Evolutionary conservation across 495 filamentous ascomycete species (phyloP).

Genomic region (Daldinia concentrica): DNA sequence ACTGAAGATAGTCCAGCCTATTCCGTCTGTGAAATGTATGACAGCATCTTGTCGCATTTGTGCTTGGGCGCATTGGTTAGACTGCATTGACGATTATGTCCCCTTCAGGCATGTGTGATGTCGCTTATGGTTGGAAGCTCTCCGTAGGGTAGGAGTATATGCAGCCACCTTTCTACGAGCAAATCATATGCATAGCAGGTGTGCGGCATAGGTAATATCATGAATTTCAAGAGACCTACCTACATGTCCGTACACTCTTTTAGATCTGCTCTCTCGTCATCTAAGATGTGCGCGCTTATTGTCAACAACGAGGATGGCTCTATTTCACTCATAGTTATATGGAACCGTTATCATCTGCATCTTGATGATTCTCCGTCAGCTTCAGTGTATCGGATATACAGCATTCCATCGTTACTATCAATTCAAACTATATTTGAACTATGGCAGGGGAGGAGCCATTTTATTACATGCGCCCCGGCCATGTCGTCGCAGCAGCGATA

Average conservation of each 20-base stretch:
- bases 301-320: neutral
- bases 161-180: neutral
- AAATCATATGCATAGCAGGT: neutral
- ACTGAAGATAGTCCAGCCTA: neutral
- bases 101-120: neutral
- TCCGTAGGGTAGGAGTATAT: neutral
- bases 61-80: neutral
- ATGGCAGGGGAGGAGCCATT: neutral
- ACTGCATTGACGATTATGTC: neutral
- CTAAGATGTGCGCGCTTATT: neutral
- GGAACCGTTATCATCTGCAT: neutral
- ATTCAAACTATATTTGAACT: neutral
- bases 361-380: neutral
- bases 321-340: neutral
- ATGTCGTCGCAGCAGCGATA: conserved; percentile 30
- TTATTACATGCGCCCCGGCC: conserved; percentile 34
- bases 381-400: neutral
- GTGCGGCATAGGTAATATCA: neutral
- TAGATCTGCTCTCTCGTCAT: neutral
- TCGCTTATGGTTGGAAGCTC: neutral
- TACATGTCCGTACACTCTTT: neutral
- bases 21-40: neutral
- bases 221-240: neutral
- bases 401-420: neutral
- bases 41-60: neutral